Conservation (phyloP, 495 filamentous ascomycete genomes). For the Neurospora tetraspora region DNA sequence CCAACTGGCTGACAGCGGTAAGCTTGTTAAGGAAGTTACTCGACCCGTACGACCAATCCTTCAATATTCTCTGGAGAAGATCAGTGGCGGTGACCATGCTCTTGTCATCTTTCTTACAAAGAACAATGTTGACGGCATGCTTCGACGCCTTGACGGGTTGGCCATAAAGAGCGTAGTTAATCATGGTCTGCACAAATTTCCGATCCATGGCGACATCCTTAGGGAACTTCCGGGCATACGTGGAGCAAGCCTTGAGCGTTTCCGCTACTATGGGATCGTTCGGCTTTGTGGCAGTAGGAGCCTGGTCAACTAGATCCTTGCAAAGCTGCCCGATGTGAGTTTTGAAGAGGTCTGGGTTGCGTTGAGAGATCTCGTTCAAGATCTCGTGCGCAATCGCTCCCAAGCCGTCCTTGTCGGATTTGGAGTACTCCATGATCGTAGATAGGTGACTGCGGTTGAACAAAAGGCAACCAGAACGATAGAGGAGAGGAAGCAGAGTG, state of each 20-base stretch:
- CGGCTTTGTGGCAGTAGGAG: slow-evolving; percentile 53
- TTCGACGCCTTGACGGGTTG: slow-evolving; percentile 77
- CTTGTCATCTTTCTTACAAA: slow-evolving; percentile 69
- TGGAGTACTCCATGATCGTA: slow-evolving; percentile 75
- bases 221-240: slow-evolving; percentile 77
- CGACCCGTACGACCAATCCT: slow-evolving; percentile 66
- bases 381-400: slow-evolving; percentile 78
- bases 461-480: slow-evolving; percentile 69
- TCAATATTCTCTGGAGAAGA: slow-evolving; percentile 60
- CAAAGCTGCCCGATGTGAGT: slow-evolving; percentile 89
- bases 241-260: slow-evolving; percentile 84
- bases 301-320: slow-evolving; percentile 68
- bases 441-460: slow-evolving; percentile 93
- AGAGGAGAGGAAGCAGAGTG: slow-evolving; percentile 73
- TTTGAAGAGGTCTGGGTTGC: slow-evolving; percentile 80
- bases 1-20: slow-evolving; percentile 72
- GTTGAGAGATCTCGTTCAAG: slow-evolving; percentile 82
- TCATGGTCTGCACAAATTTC: slow-evolving; percentile 72
- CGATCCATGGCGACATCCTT: slow-evolving; percentile 76
- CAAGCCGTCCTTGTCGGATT: slow-evolving; percentile 67
- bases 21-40: slow-evolving; percentile 76
- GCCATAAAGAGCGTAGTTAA: slow-evolving; percentile 72
- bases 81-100: slow-evolving; percentile 76
- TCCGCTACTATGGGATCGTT: slow-evolving; percentile 66
- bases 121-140: slow-evolving; percentile 82